A percentile compares a stretch with the other conserved stretches of the same genome.
Evolutionary conservation across 768 basidiomycete genomes (phyloP).

Genomic region (Xerocomellus amylosporus): DNA sequence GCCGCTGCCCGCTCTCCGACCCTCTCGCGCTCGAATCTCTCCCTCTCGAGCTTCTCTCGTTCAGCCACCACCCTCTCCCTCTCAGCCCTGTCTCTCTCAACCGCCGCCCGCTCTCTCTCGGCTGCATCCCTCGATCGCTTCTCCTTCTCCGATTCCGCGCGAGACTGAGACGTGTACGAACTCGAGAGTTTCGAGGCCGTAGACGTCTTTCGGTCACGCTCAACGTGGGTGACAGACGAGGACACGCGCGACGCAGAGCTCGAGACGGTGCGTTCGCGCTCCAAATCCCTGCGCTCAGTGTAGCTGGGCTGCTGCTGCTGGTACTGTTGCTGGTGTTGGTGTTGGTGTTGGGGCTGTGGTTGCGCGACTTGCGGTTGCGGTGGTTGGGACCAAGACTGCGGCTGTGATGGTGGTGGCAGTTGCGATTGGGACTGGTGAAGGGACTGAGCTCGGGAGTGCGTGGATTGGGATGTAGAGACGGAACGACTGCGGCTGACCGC

Average conservation of each 20-base stretch:
- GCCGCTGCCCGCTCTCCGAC: too few relatives aligned
- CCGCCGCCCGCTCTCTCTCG: constrained; percentile 15
- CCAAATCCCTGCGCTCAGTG: constrained; percentile 27
- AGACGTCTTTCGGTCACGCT: constrained; percentile 28
- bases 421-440: constrained; percentile 15
- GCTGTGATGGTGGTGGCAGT: neutral
- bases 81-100: constrained; percentile 16
- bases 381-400: neutral
- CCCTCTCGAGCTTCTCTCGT: constrained; percentile 8
- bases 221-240: constrained; percentile 18
- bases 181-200: constrained; percentile 33
- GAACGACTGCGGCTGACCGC: constrained; percentile 27
- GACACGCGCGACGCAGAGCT: constrained; percentile 27
- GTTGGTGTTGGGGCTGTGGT: neutral
- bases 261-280: constrained; percentile 24
- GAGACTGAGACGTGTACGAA: constrained; percentile 28
- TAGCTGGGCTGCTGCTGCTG: constrained; percentile 19
- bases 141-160: constrained; percentile 25
- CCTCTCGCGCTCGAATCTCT: neutral
- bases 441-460: constrained; percentile 15
- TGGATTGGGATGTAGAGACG: constrained; percentile 21
- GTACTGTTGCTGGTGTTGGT: constrained; percentile 6
- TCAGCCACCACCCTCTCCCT: constrained; percentile 15
- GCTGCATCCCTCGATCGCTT: constrained; percentile 22
- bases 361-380: neutral